These are phyloP conservation scores for Cordyceps sp. DNA, from an alignment of 2,329 filamentous ascomycete species.

Conservation along the genomic window DNA sequence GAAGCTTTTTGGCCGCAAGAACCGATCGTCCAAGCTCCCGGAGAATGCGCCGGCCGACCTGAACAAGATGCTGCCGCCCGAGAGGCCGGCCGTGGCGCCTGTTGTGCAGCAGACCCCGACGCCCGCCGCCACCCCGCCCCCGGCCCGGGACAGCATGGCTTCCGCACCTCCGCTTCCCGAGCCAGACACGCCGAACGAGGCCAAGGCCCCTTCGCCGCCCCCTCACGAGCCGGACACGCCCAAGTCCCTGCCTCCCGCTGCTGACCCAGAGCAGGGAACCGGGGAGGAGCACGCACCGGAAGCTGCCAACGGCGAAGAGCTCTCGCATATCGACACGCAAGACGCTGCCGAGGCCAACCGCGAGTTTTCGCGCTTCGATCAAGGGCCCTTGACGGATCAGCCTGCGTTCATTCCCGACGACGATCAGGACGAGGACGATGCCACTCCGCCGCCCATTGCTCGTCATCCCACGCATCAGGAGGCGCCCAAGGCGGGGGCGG, in stretches of 20 bases:
- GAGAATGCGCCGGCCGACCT: slow-evolving; percentile 35
- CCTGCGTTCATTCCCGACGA: slow-evolving; percentile 63
- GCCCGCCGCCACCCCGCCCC: slow-evolving; percentile 9
- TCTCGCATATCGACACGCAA: slow-evolving; percentile 41
- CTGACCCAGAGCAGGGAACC: not conserved
- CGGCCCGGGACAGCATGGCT: not conserved
- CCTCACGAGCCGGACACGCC: not conserved
- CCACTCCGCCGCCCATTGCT: slow-evolving; percentile 36
- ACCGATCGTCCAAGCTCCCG: slow-evolving; percentile 37
- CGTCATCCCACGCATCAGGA: slow-evolving; percentile 16
- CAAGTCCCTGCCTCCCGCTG: not conserved
- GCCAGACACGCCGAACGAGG: slow-evolving; percentile 1
- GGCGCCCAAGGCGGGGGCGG: slow-evolving; percentile 9
- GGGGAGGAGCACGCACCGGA: not conserved
- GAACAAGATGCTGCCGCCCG: slow-evolving; percentile 30
- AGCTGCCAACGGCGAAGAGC: slow-evolving; percentile 17
- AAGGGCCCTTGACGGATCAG: slow-evolving; percentile 74
- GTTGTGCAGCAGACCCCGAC: slow-evolving; percentile 9
- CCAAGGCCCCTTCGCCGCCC: not conserved
- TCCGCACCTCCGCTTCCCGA: slow-evolving; percentile 2
- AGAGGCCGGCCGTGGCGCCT: slow-evolving; percentile 12
- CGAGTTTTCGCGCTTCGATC: slow-evolving; percentile 59
- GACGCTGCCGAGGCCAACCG: slow-evolving; percentile 42
- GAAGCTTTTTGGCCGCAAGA: slow-evolving; percentile 51
- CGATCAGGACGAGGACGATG: slow-evolving; percentile 28